These are phyloP conservation scores for Pichia sp. DNA, from an alignment of 1,139 yeast genomes.

Conservation along the genomic window DNA sequence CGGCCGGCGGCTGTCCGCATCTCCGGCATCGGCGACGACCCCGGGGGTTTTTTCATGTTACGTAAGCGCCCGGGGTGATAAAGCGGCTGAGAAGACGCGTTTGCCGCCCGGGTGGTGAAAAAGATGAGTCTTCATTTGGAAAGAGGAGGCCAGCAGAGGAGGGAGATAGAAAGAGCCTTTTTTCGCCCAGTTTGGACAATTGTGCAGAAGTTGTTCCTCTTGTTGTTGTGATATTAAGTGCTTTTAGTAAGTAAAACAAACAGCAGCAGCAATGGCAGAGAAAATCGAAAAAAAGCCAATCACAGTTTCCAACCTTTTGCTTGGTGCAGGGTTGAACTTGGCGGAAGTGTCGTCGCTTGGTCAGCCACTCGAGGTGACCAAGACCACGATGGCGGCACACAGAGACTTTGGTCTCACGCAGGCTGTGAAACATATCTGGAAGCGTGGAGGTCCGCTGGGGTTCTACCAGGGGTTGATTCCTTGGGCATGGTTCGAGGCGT, in stretches of 20 bases:
- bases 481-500: conserved; percentile 99
- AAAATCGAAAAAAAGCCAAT: conserved; percentile 69
- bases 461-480: conserved; percentile 97
- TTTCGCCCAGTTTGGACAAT: no score
- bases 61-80: background rate
- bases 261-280: conserved; percentile 12
- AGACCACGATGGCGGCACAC: conserved; percentile 98
- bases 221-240: background rate
- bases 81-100: background rate
- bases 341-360: conserved; percentile 94
- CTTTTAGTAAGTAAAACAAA: no score
- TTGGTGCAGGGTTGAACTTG: conserved; percentile 91
- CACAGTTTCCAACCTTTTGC: conserved; percentile 79
- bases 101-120: background rate
- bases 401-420: conserved; percentile 63
- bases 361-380: conserved; percentile 91
- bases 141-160: background rate
- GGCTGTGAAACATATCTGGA: conserved; percentile 75
- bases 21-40: conserved; percentile 4
- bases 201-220: no score
- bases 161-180: no score
- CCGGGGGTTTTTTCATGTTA: background rate
- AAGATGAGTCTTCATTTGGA: background rate
- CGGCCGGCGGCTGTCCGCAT: background rate
- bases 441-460: conserved; percentile 87